Conservation (phyloP, 1,284 basidiomycete species). For the Boletus holoroseus region DNA sequence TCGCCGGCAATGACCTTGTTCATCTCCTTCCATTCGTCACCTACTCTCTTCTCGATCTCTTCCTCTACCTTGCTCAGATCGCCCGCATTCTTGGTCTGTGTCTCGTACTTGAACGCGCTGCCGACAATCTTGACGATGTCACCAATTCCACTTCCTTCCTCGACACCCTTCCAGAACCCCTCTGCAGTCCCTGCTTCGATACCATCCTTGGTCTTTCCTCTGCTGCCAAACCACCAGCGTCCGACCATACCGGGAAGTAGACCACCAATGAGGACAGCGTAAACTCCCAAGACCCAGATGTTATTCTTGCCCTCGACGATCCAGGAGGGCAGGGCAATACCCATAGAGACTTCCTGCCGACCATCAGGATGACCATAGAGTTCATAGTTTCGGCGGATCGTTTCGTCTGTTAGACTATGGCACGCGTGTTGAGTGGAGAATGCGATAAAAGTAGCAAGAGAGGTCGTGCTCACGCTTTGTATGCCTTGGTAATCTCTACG, state of each 20-base stretch:
- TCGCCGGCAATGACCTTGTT: conserved; percentile 37
- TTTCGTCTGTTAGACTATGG: conserved; percentile 83
- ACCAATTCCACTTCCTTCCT: conserved; percentile 73
- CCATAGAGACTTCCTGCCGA: conserved; percentile 90
- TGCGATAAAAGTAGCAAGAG: not conserved
- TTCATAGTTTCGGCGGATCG: conserved; percentile 87
- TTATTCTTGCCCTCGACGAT: conserved; percentile 91
- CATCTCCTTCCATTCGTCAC: conserved; percentile 50
- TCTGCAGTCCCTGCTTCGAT: conserved; percentile 82
- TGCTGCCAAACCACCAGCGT: conserved; percentile 96
- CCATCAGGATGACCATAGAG: conserved; percentile 96
- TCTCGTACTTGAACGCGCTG: conserved; percentile 68
- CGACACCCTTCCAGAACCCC: conserved; percentile 82
- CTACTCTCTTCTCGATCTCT: conserved; percentile 46
- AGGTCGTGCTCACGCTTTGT: conserved; percentile 71
- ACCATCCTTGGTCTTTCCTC: conserved; percentile 90
- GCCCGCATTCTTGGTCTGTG: conserved; percentile 31
- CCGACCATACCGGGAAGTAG: conserved; percentile 75
- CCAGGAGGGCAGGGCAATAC: conserved; percentile 94
- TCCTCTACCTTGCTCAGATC: conserved; percentile 58
- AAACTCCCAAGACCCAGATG: conserved; percentile 83
- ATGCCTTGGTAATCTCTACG: conserved; percentile 95
- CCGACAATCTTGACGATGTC: conserved; percentile 75
- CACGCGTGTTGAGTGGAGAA: not conserved
- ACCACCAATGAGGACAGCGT: conserved; percentile 84